Evolutionary conservation across 2,329 filamentous ascomycete genomes (phyloP).

Genomic region (Hansfordia pulvinata): DNA sequence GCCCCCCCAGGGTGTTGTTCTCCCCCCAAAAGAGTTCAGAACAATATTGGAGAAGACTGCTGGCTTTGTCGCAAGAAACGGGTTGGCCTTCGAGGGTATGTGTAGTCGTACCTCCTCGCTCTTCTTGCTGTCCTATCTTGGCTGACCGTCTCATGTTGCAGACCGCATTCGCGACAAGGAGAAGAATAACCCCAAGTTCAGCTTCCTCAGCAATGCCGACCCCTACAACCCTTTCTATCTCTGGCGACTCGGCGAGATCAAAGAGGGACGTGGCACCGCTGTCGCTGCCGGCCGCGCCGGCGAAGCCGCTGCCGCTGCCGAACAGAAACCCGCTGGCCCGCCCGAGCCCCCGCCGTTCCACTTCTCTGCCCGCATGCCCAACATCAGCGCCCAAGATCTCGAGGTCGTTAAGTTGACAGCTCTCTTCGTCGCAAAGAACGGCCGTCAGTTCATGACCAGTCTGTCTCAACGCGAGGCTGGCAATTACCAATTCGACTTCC

Average conservation of each 20-base stretch:
- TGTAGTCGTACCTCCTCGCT: neutral
- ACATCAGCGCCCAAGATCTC: slow-evolving; percentile 89
- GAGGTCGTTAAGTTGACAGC: slow-evolving; percentile 65
- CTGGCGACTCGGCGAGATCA: slow-evolving; percentile 83
- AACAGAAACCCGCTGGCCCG: slow-evolving; percentile 66
- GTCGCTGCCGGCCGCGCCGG: slow-evolving; percentile 62
- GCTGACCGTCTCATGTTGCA: slow-evolving; percentile 3
- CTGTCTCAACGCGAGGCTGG: slow-evolving; percentile 77
- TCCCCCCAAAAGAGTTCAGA: slow-evolving; percentile 83
- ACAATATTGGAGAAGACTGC: slow-evolving; percentile 82
- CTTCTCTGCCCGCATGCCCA: slow-evolving; percentile 94
- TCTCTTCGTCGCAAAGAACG: slow-evolving; percentile 84
- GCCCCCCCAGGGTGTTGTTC: slow-evolving; percentile 68
- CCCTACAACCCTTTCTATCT: slow-evolving; percentile 79
- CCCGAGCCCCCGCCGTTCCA: slow-evolving; percentile 75
- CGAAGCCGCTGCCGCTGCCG: slow-evolving; percentile 39
- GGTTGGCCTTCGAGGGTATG: slow-evolving; percentile 53
- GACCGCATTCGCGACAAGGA: slow-evolving; percentile 79
- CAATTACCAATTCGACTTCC: slow-evolving; percentile 93
- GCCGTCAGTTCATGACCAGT: slow-evolving; percentile 80
- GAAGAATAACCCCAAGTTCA: slow-evolving; percentile 75
- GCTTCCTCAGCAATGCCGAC: slow-evolving; percentile 69
- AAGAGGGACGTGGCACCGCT: slow-evolving; percentile 66
- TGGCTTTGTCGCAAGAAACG: slow-evolving; percentile 68
- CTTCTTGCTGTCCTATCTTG: neutral